Evolutionary conservation across 805 yeast genomes (phyloP), one percentile per base, ranked within the genome.

Genomic region (Wickerhamomyces queroliae): DNA sequence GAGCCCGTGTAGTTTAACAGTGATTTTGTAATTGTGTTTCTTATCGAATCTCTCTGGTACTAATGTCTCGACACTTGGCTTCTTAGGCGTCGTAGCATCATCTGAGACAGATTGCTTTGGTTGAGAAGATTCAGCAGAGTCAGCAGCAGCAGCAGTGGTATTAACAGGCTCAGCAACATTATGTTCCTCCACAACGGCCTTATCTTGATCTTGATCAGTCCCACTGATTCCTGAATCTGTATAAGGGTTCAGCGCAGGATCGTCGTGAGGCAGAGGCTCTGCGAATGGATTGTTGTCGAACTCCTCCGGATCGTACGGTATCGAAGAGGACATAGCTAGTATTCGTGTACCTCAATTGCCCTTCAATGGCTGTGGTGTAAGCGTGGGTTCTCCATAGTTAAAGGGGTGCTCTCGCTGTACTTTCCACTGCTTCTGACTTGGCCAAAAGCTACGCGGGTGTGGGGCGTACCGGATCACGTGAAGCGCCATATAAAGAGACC

Each of bases 221-320:
- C 11, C 25, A 17, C 21, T 28, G 9, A 20, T 6, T 18, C 40
- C 34, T 13, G 33, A 37, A 22, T 25, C 39, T 40, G 33, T 17
- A 24, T 40, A 38, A 11, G 33, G 33, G 13, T 29, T n/a, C 15
- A 16, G 34, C 10, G 16, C 39, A 10, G 31, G 29, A 23, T 30
- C 13, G 53, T 41, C 38, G 15, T 44, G 28, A 3, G 50, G 43
- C 9, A 43, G 48, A 6, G 69, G 74, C 43, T 72, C 78, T 3
- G 80, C 77, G 58, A 78, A 78, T 2, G 83, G 83, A 45, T 78
- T 78, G 58, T 75, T 72, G 43, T 75, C 82, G 43, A 74, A 70
- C 42, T 74, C 80, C 40, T 77, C 81, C 12, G 76, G 76, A 41
- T 68, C 68, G 49, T 67, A 72, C 2, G 78, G 69, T 30, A 64